These are phyloP conservation scores for Astraeus odoratus DNA, from an alignment of 768 basidiomycete species.

Conservation along the genomic window DNA sequence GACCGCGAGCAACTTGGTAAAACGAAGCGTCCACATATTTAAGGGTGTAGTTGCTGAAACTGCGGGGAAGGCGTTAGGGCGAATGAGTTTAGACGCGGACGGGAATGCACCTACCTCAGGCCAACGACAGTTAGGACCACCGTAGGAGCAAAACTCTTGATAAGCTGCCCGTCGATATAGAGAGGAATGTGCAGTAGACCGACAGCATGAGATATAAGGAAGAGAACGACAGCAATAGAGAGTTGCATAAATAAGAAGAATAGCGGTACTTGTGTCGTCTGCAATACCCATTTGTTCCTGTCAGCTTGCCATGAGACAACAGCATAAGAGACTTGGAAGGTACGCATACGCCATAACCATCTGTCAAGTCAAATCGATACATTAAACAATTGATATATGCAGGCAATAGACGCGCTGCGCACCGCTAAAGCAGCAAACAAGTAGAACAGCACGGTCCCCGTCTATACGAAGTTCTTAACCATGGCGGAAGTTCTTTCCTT, in stretches of 20 bases:
- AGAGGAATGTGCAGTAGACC: conserved; percentile 64
- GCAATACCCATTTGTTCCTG: conserved; percentile 91
- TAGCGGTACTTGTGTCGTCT: conserved; percentile 63
- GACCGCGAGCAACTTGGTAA: conserved; percentile 91
- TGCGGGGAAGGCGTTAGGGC: conserved; percentile 21
- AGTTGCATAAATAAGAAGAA: conserved; percentile 86
- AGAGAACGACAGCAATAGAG: conserved; percentile 69
- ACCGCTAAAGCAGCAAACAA: conserved; percentile 84
- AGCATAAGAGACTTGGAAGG: conserved; percentile 15
- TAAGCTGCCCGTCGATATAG: conserved; percentile 53
- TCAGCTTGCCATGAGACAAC: conserved; percentile 7
- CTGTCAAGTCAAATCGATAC: conserved; percentile 29
- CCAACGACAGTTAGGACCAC: conserved; percentile 75
- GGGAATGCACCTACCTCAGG: conserved; percentile 50
- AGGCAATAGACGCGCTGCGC: conserved; percentile 32
- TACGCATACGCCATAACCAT: conserved; percentile 81
- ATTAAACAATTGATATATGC: conserved; percentile 1
- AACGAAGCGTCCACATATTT: conserved; percentile 95
- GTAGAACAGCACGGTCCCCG: conserved; percentile 76
- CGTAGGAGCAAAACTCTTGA: conserved; percentile 71
- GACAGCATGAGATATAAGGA: conserved; percentile 53
- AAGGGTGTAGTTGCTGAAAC: conserved; percentile 84
- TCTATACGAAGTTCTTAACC: conserved; percentile 33
- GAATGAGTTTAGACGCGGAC: not conserved
- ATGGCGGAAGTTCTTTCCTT: not conserved